These are phyloP conservation scores for Miscanthus lutarioriparius DNA, from an alignment of 176 grass and related monocot species.

Conservation along the genomic window DNA sequence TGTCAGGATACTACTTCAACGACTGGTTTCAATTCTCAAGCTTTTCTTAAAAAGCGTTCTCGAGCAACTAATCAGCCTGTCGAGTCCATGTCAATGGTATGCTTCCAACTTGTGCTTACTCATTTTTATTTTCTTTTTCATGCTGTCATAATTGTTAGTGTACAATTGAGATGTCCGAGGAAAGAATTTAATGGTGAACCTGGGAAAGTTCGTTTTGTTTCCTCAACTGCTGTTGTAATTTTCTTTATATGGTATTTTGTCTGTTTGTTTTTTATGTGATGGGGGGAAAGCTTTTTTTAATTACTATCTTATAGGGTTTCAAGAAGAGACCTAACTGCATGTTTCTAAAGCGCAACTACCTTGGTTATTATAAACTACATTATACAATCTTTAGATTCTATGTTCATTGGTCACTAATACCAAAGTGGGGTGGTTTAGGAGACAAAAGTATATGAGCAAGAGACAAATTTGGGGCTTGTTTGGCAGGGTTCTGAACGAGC, in stretches of 20 bases:
- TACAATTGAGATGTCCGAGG: constrained; percentile 10
- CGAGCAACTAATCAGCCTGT: constrained; percentile 78
- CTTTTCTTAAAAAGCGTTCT: constrained; percentile 98
- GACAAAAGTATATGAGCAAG: not conserved
- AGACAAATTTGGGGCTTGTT: not conserved
- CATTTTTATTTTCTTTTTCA: constrained; percentile 34
- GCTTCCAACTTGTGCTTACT: constrained; percentile 31
- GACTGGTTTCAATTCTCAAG: constrained; percentile 97
- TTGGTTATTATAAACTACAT: not conserved
- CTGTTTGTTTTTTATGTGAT: not conserved
- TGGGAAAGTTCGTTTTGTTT: constrained; percentile 32
- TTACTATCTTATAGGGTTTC: not conserved
- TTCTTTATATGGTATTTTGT: not conserved
- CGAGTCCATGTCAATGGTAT: constrained; percentile 97
- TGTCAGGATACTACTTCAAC: constrained; percentile 74
- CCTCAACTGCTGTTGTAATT: constrained; percentile 11
- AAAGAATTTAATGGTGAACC: constrained; percentile 3
- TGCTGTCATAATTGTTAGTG: constrained; percentile 29
- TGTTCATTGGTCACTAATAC: not conserved
- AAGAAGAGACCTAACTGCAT: not conserved
- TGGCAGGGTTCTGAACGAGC: not conserved
- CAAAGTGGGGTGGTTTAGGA: not conserved
- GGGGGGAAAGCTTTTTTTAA: no score
- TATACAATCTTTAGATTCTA: not conserved
- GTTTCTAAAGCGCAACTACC: not conserved